A percentile compares a stretch with the other conserved stretches of the same genome.
These are phyloP conservation scores for Starmerella asiatica DNA, from an alignment of 805 yeast species.

Conservation along the genomic window DNA sequence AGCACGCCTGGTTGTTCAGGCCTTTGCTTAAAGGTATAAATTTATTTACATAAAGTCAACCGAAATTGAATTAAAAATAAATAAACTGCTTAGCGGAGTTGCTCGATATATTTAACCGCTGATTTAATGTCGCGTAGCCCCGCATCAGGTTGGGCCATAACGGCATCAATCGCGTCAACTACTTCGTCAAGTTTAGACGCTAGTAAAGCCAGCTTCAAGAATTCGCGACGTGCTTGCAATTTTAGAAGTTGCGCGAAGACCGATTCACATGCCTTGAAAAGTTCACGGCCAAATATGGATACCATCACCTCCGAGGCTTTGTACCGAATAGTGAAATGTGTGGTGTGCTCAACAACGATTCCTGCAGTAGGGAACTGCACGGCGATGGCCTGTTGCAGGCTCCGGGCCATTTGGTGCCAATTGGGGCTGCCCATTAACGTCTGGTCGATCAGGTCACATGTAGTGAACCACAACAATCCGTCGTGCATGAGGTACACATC, in stretches of 20 bases:
- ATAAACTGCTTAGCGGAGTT: background rate
- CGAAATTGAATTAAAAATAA: background rate
- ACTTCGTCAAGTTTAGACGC: background rate
- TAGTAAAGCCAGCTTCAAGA: background rate
- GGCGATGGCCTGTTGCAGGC: background rate
- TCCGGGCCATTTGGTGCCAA: too few species aligned
- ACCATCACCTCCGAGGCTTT: background rate
- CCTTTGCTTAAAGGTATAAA: too few species aligned
- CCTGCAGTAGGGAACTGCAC: background rate
- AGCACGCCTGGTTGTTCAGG: too few species aligned
- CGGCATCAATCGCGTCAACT: background rate
- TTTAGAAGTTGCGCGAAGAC: background rate
- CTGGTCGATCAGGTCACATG: slow-evolving; percentile 1
- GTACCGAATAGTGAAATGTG: background rate
- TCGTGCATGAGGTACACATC: slow-evolving; percentile 6
- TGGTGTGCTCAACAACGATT: background rate
- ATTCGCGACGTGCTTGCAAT: background rate
- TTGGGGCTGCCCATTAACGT: background rate
- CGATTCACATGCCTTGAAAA: background rate
- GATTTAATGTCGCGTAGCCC: background rate
- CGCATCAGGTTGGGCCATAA: background rate
- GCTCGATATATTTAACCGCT: background rate
- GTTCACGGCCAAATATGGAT: background rate
- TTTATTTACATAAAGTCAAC: background rate
- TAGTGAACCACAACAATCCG: slow-evolving; percentile 9